Percentiles rank a stretch among this genome's conserved stretches.
Evolutionary conservation across 257 asterid species (phyloP).

Genomic region (Nicotiana paniculata): DNA sequence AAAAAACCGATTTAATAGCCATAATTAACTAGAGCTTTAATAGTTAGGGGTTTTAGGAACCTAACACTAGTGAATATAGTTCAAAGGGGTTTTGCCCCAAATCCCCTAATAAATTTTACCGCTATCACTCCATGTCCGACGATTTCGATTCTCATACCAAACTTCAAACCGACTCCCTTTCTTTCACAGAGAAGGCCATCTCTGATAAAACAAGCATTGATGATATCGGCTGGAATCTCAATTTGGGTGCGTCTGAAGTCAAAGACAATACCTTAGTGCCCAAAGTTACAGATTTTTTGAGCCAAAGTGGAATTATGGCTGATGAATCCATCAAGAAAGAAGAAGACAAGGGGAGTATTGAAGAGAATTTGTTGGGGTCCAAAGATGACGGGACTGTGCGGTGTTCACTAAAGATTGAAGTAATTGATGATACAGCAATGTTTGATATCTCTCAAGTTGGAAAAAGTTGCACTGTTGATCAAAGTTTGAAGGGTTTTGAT

Average conservation of each 20-base stretch:
- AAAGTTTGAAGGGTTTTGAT: not conserved
- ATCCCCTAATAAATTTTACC: no score
- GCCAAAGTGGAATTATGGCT: no score
- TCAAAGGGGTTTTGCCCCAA: no score
- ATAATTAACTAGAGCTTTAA: no score
- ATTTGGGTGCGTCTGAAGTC: not conserved
- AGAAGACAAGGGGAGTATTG: no score
- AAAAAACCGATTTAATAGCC: no score
- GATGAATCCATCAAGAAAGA: no score
- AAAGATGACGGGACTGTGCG: not conserved
- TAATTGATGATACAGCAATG: constrained; percentile 34
- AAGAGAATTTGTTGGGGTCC: no score
- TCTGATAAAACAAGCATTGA: not conserved
- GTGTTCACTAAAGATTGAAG: constrained; percentile 30
- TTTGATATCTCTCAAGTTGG: constrained; percentile 15
- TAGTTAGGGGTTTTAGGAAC: no score
- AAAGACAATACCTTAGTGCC: not conserved
- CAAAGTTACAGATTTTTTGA: not conserved
- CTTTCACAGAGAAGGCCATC: not conserved
- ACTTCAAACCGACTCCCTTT: not conserved
- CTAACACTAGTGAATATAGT: no score
- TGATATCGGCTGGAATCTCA: not conserved
- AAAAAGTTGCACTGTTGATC: not conserved
- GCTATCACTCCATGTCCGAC: not conserved
- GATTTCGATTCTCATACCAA: not conserved